phyloP scores from a whole-genome alignment of 1,284 basidiomycete genomes.

The Heterobasidion occidentale region DNA sequence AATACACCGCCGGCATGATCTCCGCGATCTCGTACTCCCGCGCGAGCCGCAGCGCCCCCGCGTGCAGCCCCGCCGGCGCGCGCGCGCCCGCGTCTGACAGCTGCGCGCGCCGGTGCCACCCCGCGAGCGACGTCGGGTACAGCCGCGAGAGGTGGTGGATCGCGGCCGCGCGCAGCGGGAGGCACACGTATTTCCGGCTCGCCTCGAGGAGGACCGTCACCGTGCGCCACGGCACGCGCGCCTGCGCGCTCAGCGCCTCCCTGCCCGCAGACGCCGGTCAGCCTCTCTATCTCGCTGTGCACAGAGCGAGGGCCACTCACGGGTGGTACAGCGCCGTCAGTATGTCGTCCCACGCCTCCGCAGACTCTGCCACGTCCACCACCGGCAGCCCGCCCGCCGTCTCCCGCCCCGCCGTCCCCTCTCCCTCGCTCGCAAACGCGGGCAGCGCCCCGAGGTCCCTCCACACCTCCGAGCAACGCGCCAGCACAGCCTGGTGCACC shows the following conservation, averaged over 20 bases:
- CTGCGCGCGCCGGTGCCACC: background rate
- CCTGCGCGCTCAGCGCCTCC: background rate
- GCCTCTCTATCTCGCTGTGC: background rate
- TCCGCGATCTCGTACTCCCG: background rate
- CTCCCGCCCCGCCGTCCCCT: background rate
- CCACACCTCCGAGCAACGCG: too few relatives aligned
- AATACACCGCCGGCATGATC: background rate
- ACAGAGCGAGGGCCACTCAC: background rate
- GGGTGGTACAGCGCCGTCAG: background rate
- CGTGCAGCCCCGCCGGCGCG: background rate
- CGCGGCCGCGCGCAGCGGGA: conserved; percentile 2
- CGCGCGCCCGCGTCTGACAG: background rate
- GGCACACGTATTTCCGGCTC: conserved; percentile 1
- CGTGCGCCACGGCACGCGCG: background rate
- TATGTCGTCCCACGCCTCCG: background rate
- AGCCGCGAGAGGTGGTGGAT: background rate
- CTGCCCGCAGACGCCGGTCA: background rate
- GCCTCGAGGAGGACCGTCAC: conserved; percentile 1
- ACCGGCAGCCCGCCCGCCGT: background rate
- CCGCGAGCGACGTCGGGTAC: background rate
- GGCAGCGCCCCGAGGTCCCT: too few relatives aligned
- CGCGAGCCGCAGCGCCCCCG: background rate
- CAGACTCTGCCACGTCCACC: background rate
- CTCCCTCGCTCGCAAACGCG: background rate
- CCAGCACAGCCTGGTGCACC: too few relatives aligned